Evolutionary conservation across 139 green algal species (phyloP).

Genomic region (Eudorina sp.): DNA sequence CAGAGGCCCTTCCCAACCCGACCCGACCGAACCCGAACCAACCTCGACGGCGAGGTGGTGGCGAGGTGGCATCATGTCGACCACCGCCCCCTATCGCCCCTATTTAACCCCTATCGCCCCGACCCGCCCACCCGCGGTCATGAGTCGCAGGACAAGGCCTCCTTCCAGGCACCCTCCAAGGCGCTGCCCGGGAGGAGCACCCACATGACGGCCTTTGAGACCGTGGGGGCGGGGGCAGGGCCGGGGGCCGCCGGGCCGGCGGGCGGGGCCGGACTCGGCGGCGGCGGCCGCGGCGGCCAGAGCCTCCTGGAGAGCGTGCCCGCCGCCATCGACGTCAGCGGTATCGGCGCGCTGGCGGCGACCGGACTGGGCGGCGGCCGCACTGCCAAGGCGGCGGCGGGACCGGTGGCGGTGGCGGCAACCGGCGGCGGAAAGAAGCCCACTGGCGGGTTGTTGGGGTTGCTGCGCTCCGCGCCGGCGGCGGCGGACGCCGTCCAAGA

Average conservation of each 20-base stretch:
- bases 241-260: background rate
- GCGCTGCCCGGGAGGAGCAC: slow-evolving; percentile 14
- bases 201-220: slow-evolving; percentile 48
- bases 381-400: background rate
- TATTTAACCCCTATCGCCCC: background rate
- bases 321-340: slow-evolving; percentile 65
- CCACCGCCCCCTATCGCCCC: background rate
- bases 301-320: slow-evolving; percentile 50
- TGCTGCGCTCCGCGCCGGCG: slow-evolving; percentile 16
- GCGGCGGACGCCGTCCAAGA: background rate
- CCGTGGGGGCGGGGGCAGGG: slow-evolving; percentile 8
- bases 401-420: background rate
- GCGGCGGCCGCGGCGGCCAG: background rate
- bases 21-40: no score
- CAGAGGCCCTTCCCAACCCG: no score
- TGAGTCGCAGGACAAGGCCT: slow-evolving; percentile 61
- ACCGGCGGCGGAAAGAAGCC: background rate
- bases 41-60: no score
- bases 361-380: slow-evolving; percentile 3
- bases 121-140: background rate
- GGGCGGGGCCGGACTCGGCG: background rate
- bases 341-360: slow-evolving; percentile 41
- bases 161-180: slow-evolving; percentile 42
- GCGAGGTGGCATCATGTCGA: background rate
- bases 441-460: slow-evolving; percentile 20